Percentiles rank a stretch among this genome's conserved stretches.
Conservation (phyloP, 805 yeast species). For the Wilhelminamyces savonicus region DNA sequence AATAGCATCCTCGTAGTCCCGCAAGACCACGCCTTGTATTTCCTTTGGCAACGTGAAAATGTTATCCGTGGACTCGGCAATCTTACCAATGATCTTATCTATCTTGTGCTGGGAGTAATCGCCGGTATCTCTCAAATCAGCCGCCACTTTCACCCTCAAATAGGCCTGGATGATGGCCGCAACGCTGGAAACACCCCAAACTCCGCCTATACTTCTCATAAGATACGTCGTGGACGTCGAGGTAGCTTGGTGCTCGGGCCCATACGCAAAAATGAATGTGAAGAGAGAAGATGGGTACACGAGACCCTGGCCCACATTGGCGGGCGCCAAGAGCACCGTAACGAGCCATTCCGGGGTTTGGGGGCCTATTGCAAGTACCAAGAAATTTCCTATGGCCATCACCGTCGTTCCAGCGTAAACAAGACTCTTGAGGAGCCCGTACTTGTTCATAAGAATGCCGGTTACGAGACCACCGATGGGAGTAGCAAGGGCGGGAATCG, state of each 20-base stretch:
- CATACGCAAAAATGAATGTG: slow-evolving; percentile 28
- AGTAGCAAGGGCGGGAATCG: slow-evolving; percentile 35
- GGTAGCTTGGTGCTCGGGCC: slow-evolving; percentile 26
- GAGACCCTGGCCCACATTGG: slow-evolving; percentile 34
- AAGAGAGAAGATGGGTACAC: slow-evolving; percentile 31
- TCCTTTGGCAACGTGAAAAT: slow-evolving; percentile 10
- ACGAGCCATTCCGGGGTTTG: slow-evolving; percentile 18
- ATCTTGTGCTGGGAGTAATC: slow-evolving; percentile 8
- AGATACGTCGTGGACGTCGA: slow-evolving; percentile 34
- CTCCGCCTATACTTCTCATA: slow-evolving; percentile 34
- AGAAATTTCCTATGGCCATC: slow-evolving; percentile 30
- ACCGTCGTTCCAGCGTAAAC: slow-evolving; percentile 26
- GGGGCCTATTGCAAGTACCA: slow-evolving; percentile 16
- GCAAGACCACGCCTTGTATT: slow-evolving; percentile 11
- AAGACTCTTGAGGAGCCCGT: slow-evolving; percentile 17
- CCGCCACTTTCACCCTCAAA: slow-evolving; percentile 6
- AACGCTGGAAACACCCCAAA: slow-evolving; percentile 32
- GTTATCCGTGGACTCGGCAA: slow-evolving; percentile 15
- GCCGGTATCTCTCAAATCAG: slow-evolving; percentile 8
- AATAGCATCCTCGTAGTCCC: slow-evolving; percentile 19
- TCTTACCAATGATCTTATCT: slow-evolving; percentile 8
- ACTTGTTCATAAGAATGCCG: slow-evolving; percentile 31
- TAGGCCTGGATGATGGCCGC: slow-evolving; percentile 13
- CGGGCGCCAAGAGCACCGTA: slow-evolving; percentile 23
- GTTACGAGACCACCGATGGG: slow-evolving; percentile 38